Evolutionary conservation across 2,329 filamentous ascomycete genomes (phyloP).

Genomic region (Emericellopsis cladophorae): DNA sequence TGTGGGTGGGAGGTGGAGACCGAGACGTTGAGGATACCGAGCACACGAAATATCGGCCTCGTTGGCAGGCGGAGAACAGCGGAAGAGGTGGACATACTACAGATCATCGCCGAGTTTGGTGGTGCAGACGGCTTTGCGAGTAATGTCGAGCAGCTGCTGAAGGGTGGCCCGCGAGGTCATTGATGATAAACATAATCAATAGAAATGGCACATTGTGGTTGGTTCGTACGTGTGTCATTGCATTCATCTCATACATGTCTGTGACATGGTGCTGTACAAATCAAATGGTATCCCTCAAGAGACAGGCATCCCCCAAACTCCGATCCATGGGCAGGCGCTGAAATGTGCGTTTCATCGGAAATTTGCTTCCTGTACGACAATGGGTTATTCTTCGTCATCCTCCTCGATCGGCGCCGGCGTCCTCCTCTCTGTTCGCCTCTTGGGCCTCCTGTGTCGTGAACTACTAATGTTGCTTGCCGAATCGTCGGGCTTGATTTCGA

Average conservation of each 20-base stretch:
- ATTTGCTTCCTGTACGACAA: too few relatives aligned
- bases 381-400: conserved; percentile 47
- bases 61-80: conserved; percentile 44
- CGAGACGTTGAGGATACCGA: conserved; percentile 83
- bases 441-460: conserved; percentile 52
- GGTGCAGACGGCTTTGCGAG: conserved; percentile 44
- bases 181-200: conserved; percentile 7
- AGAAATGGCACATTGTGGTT: too few relatives aligned
- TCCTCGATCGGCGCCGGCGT: conserved; percentile 65
- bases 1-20: conserved; percentile 68
- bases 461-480: conserved; percentile 71
- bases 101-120: conserved; percentile 36
- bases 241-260: not conserved
- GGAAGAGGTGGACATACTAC: conserved; percentile 21
- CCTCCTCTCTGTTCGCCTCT: conserved; percentile 53
- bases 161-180: conserved; percentile 26
- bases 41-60: conserved; percentile 75
- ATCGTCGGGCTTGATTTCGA: conserved; percentile 62
- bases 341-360: too few relatives aligned
- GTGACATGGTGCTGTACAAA: too few relatives aligned
- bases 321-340: too few relatives aligned
- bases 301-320: too few relatives aligned
- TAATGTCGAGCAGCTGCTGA: conserved; percentile 50
- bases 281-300: too few relatives aligned
- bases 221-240: not conserved